Base-by-base conservation (phyloP, 225 moss, liverwort and hornwort genomes). In the Physcomitrium patens region DNA sequence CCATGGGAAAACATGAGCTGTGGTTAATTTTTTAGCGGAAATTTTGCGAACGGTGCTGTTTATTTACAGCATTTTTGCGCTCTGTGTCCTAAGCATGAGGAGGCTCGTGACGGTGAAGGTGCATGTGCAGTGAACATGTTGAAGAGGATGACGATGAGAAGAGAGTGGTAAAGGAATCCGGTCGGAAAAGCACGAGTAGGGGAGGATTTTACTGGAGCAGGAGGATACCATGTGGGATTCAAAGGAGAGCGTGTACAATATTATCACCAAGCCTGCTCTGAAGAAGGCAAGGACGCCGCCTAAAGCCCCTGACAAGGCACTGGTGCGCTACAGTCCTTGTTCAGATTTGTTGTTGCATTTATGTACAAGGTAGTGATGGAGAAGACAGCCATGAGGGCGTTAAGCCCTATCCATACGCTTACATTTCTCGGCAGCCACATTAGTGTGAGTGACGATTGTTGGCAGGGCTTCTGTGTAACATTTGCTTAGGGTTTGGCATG, bases 181-280 rank as follows among this genome's bases (percentile, higher is more conserved):
- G 45, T 73, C 13, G 5, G 31, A 0, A n/a, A 37, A 37, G 31
- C 2, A 37, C 31, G 5, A 7, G 2, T 37, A 37, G 31, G 9
- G 58, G 17, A 2, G 1, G 28, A 7, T 15, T 59, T 58, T 62
- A 7, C 22, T 78, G 48, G 0, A 55, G 14, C 0, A 45, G 14
- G 16, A 46, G n/a, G 44, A 50, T 16, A 86, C 63, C 63, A 86
- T 86, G 83, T 83, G 83, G 86, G 83, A 86, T 24, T 82, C 86
- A 4, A 62, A 75, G 71, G 86, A 86, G 68, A 83, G 63, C 27
- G 72, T 79, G 15, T 83, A 75, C 63, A 68, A 80, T 16, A 63
- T 65, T 16, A 86, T 86, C 31, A 7, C 5, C 55, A 68, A 74
- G 60, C 71, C 83, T 65, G 63, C 58, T 7, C 63, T 48, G 42